Conservation (phyloP, 2,329 filamentous ascomycete genomes). For the Volutella citrinella region DNA sequence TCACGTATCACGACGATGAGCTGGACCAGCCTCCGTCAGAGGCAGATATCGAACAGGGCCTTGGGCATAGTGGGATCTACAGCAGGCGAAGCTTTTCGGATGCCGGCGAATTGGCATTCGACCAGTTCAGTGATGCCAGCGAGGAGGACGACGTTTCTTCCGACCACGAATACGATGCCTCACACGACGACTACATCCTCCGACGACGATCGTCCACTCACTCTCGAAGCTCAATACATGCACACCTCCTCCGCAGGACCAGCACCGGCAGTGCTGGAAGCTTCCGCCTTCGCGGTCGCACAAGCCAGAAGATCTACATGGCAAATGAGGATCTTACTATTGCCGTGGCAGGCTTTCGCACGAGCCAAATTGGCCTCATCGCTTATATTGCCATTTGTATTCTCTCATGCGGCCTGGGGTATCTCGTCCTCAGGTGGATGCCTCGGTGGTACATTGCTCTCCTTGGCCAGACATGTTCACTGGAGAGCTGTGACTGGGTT, state of each 20-base stretch:
- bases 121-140: slow-evolving; percentile 38
- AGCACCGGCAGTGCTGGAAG: slow-evolving; percentile 69
- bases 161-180: slow-evolving; percentile 39
- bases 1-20: slow-evolving; percentile 81
- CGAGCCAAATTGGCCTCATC: slow-evolving; percentile 65
- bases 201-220: slow-evolving; percentile 61
- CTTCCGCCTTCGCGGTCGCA: slow-evolving; percentile 58
- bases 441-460: slow-evolving; percentile 81
- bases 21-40: no score
- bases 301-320: slow-evolving; percentile 90
- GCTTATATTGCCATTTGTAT: slow-evolving; percentile 70
- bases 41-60: no score
- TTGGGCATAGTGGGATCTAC: no score
- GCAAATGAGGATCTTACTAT: slow-evolving; percentile 91
- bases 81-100: slow-evolving; percentile 33
- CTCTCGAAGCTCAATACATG: slow-evolving; percentile 55
- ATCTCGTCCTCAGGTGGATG: slow-evolving; percentile 84
- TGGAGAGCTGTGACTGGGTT: slow-evolving; percentile 82
- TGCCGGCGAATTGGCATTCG: slow-evolving; percentile 38
- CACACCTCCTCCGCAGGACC: slow-evolving; percentile 67
- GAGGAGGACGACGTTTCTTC: slow-evolving; percentile 38
- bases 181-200: slow-evolving; percentile 46
- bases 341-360: slow-evolving; percentile 87
- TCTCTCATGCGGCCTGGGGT: slow-evolving; percentile 72
- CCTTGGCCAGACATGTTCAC: slow-evolving; percentile 64